Conservation (phyloP, 345 rosid genomes). For the Tarenaya hassleriana region DNA sequence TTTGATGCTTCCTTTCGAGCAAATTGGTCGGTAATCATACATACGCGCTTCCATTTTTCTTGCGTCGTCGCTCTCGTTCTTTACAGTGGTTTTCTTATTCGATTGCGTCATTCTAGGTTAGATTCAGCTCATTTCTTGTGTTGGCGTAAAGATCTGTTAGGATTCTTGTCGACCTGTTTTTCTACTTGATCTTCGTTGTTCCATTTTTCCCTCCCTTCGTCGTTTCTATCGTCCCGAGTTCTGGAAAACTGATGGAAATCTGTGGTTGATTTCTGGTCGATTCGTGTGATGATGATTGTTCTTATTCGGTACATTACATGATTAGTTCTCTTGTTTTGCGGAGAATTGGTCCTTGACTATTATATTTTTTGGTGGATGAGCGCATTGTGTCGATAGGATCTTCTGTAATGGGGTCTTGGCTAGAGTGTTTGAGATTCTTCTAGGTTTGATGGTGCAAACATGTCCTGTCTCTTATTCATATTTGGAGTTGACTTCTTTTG, state of each 20-base stretch:
- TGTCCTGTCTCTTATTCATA: too few relatives aligned
- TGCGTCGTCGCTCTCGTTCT: neutral
- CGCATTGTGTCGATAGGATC: neutral
- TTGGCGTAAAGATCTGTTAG: constrained; percentile 12
- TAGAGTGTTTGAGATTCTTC: constrained; percentile 7
- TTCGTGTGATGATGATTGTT: too few relatives aligned
- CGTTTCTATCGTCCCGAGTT: too few relatives aligned
- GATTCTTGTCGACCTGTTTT: neutral
- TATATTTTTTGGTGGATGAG: neutral
- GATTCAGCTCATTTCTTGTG: constrained; percentile 10
- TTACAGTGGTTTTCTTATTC: neutral
- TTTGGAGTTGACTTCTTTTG: neutral
- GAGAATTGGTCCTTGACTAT: neutral
- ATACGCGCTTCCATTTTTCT: constrained; percentile 19
- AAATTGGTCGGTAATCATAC: neutral
- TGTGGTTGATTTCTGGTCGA: too few relatives aligned
- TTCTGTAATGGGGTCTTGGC: neutral
- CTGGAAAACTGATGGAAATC: too few relatives aligned
- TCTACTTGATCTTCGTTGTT: neutral
- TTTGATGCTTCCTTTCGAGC: constrained; percentile 3
- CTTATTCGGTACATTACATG: too few relatives aligned
- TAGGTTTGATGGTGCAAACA: constrained; percentile 7
- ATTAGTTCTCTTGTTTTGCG: too few relatives aligned
- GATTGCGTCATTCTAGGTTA: neutral
- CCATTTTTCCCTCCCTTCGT: too few relatives aligned